Evolutionary conservation across 768 basidiomycete species (phyloP), one percentile per base, ranked within the genome.

Genomic region (Artomyces pyxidatus): DNA sequence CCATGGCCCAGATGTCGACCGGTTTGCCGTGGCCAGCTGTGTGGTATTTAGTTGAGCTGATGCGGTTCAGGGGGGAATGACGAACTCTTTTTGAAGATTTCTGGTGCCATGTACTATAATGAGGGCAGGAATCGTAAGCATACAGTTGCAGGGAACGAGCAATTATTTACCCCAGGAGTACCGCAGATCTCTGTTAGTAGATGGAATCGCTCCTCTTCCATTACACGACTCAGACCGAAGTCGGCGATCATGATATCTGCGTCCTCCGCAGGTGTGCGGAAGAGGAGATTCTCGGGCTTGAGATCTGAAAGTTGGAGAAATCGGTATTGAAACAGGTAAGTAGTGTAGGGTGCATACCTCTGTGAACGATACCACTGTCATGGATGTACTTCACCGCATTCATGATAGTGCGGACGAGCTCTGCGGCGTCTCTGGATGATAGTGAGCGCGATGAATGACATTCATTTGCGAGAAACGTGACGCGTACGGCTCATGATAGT

Each of bases 231-330:
- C 50, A 96, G 75, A 16, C 94, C 95, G 63, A 99, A 99, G 66
- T 99, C 95, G 0, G 95, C 95, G 50, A 99, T 83, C 83, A 96
- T 89, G 59, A 99, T 85, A 60, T 95, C 93, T 14, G 93, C 85
- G 37, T 91, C 88, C 65, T 97, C 93, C 5, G 78, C 85, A 56
- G 78, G 76, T 14, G 86, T 84, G 49, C 88, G 83, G 82, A 98
- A 99, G 27, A 99, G 75, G 21, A 99, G 78, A 68, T 99, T 99
- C 71, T 99, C 95, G 3, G 95, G 95, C 68, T 99, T 99, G 53
- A 99, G 70, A 62, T 99, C 94, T 87, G 28, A 22, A 19, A 25
- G 25, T 14, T 22, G 38, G 22, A 29, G 32, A 14, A 43, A 10
- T 10, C 25, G 50, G 23, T 4, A 16, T 26, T 16, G 23, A 14